These are phyloP conservation scores for Coemansia furcata DNA, from an alignment of 192 early-diverging fungal species.

Conservation along the genomic window DNA sequence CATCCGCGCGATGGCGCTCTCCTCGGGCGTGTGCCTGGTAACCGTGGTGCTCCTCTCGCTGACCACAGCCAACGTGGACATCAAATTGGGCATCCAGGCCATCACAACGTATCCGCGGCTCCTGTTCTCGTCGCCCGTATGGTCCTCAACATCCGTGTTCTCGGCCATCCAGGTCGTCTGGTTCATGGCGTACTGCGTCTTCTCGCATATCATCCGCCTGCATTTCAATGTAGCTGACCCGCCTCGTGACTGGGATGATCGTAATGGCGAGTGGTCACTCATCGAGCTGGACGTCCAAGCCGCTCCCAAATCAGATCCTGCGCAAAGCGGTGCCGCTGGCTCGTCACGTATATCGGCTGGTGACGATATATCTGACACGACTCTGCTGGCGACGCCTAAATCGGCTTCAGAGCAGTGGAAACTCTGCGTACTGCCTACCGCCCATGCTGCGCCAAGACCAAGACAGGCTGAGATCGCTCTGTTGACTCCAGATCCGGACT, in stretches of 20 bases:
- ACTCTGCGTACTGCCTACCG: slow-evolving; percentile 35
- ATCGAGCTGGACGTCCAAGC: slow-evolving; percentile 44
- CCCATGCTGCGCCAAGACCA: neutral
- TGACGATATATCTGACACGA: neutral
- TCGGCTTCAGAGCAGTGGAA: slow-evolving; percentile 32
- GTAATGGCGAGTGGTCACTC: slow-evolving; percentile 50
- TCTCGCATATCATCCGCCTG: slow-evolving; percentile 42
- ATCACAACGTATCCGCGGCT: slow-evolving; percentile 45
- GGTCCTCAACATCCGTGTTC: slow-evolving; percentile 48
- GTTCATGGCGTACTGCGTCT: slow-evolving; percentile 49
- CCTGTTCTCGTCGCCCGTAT: slow-evolving; percentile 46
- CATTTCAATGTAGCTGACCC: slow-evolving; percentile 50
- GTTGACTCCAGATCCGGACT: slow-evolving; percentile 41
- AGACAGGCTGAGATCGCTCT: slow-evolving; percentile 18
- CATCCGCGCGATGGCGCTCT: slow-evolving; percentile 30
- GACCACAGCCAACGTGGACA: slow-evolving; percentile 42
- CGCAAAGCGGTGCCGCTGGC: neutral
- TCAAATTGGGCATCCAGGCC: slow-evolving; percentile 36
- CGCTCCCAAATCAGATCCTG: slow-evolving; percentile 13
- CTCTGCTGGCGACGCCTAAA: neutral
- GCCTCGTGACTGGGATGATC: slow-evolving; percentile 52
- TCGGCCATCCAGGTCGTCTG: slow-evolving; percentile 49
- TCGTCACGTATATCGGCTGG: slow-evolving; percentile 6
- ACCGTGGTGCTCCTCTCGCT: slow-evolving; percentile 40
- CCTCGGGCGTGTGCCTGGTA: slow-evolving; percentile 30